Evolutionary conservation across 2,329 filamentous ascomycete genomes (phyloP), one percentile per base, ranked within the genome.

Genomic region (Penicillium decumbens): DNA sequence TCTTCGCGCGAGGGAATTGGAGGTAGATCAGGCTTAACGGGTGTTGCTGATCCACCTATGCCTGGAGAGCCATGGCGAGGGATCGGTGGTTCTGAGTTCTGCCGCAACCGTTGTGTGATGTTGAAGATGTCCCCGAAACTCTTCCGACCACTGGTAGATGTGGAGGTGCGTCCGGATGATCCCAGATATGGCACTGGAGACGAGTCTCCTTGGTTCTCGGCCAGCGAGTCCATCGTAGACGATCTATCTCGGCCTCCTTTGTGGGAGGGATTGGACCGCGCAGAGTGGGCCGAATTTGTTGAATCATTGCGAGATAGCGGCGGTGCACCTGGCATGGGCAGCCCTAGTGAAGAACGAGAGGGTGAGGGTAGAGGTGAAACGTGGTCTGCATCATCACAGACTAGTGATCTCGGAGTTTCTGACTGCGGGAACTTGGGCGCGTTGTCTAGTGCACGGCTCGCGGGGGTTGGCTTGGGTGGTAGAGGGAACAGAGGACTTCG

Each of bases 81-180:
- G 42, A 79, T 78, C 35, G 80, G 74, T 5, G 85, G 80, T 41
- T 95, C 90, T 0, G 88, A 88, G 59, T 89, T 88, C 62, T 95
- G 88, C 42, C 92, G 82, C 51, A 95, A 79, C 55, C 91, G 82
- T 55, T 83, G 80, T 18, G 81, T 77, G 29, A 96, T 74, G 12
- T 83, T 85, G 61, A 98, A 84, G 18, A 97, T 75, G 58, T 95
- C 93, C 45, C 91, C 89, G 61, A 98, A 89, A 70, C 92, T 97
- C 70, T 91, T 93, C 47, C 93, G 82, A 4, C 91, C 90, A n/a
- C 74, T 79, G 0, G 86, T 92, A 0, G 89, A 95, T 1, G 86
- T 89, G 1, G 91, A 95, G 5, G 83, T 91, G 44, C 90, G 80
- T 3, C 75, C 77, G 2, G 76, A 77, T 3, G 70, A 72, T 8